Evolutionary conservation across 164 flowering plant genomes (phyloP), one percentile per base, ranked within the genome.

Genomic region (Kingdonia uniflora): DNA sequence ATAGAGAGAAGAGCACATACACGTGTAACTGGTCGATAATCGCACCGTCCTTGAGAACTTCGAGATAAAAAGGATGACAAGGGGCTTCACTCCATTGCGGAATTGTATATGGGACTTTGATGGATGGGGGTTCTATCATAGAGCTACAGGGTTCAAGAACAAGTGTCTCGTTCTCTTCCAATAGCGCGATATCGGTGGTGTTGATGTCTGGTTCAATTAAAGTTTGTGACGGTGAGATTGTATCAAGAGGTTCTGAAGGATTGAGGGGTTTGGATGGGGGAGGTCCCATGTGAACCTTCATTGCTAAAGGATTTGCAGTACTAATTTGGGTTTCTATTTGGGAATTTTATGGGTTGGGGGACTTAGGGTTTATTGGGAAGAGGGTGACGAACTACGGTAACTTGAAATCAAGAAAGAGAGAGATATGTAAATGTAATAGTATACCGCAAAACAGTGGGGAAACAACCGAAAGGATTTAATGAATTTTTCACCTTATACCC

Each of bases 41-140:
- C 20, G 79, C 49, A 16, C 99, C 99, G 39, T 83, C 95, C 61
- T 88, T 88, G 42, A 92, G 87, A 19, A 92, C 85, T 66, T 92
- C 96, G 8, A 92, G 55, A 49, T 15, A 66, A 62, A 68, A 92
- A 0, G 76, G 64, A 55, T 78, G 85, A 41, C 66, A 42, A 0
- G 99, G 99, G 6, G 84, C 67, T 37, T 65, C 81, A 49, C 92
- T 84, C 99, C 99, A 92, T 0, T 76, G 67, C 7, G 99, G 99
- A 58, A 88, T 81, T 6, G 70, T 66, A 62, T 92, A 92, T 1
- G 99, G 96, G 19, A 78, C 78, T 7, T 70, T 54, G 16, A 46
- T 49, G 40, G 33, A 61, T 20, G 37, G 25, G 37, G 45, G 6
- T 29, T 55, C 49, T 41, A 52, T 17, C 10, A 60, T 17, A 5